phyloP scores from a whole-genome alignment of 208 protist genomes.

The Leishmania major region DNA sequence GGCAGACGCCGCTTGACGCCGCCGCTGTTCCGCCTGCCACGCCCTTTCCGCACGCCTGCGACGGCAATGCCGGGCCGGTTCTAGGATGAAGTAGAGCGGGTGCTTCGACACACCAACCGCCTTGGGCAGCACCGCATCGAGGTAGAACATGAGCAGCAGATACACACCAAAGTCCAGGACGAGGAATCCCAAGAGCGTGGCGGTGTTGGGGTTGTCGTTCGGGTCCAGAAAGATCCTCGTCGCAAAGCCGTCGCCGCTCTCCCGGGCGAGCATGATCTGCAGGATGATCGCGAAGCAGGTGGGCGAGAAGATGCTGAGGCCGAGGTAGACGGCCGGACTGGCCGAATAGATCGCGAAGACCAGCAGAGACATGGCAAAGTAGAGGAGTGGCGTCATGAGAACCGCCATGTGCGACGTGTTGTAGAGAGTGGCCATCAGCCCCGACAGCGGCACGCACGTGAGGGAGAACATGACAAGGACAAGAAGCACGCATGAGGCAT shows the following conservation, averaged over 20 bases:
- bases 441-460: constrained; percentile 46
- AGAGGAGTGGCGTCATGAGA: constrained; percentile 68
- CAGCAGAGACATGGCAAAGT: constrained; percentile 47
- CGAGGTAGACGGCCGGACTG: not conserved
- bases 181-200: constrained; percentile 19
- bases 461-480: constrained; percentile 59
- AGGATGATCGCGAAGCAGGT: constrained; percentile 38
- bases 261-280: constrained; percentile 28
- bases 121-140: constrained; percentile 74
- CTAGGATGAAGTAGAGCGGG: constrained; percentile 61
- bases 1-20: not conserved
- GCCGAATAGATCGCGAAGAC: constrained; percentile 15
- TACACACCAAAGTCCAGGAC: constrained; percentile 57
- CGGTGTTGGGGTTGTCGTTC: constrained; percentile 5
- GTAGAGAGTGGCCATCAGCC: constrained; percentile 60
- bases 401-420: constrained; percentile 57
- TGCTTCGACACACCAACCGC: constrained; percentile 47
- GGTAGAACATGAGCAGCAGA: constrained; percentile 59
- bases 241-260: constrained; percentile 22
- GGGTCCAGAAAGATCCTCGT: not conserved
- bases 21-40: not conserved
- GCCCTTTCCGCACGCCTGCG: not conserved
- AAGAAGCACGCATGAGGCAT: constrained; percentile 51
- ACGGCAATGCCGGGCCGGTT: constrained; percentile 30
- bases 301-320: constrained; percentile 42